phyloP scores from a whole-genome alignment of 1,284 basidiomycete species.

The Xerocomus amazonicus region DNA sequence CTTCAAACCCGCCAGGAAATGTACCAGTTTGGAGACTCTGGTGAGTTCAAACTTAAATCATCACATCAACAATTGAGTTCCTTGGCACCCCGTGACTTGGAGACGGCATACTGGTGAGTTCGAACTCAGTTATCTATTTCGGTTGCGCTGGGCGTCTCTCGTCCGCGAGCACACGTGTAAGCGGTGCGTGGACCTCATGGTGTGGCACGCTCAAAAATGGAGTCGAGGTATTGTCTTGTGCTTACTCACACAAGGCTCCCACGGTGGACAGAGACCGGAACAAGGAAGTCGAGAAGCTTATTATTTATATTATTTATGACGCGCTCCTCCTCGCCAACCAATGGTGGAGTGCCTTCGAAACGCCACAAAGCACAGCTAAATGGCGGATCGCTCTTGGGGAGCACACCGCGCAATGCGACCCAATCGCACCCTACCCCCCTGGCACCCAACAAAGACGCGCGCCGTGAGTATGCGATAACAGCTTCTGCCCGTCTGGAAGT shows the following conservation, averaged over 20 bases:
- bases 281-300: constrained; percentile 22
- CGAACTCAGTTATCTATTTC: constrained; percentile 3
- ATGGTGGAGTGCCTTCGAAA: constrained; percentile 4
- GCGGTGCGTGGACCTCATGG: constrained; percentile 16
- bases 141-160: neutral
- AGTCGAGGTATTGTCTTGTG: constrained; percentile 1
- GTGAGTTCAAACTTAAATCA: neutral
- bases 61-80: neutral
- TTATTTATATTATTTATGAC: constrained; percentile 20
- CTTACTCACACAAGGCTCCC: constrained; percentile 14
- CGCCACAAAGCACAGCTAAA: constrained; percentile 28
- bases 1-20: neutral
- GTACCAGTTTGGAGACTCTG: neutral
- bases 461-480: neutral
- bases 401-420: neutral
- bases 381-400: neutral
- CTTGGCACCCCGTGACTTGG: neutral
- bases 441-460: too few species aligned
- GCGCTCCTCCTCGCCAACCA: constrained; percentile 5
- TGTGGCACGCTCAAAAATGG: constrained; percentile 4
- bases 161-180: constrained; percentile 8
- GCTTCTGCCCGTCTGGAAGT: too few species aligned
- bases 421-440: neutral
- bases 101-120: neutral
- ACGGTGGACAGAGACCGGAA: constrained; percentile 16